phyloP scores from a whole-genome alignment of 2,329 filamentous ascomycete species.

The Ophiostoma sp. region DNA sequence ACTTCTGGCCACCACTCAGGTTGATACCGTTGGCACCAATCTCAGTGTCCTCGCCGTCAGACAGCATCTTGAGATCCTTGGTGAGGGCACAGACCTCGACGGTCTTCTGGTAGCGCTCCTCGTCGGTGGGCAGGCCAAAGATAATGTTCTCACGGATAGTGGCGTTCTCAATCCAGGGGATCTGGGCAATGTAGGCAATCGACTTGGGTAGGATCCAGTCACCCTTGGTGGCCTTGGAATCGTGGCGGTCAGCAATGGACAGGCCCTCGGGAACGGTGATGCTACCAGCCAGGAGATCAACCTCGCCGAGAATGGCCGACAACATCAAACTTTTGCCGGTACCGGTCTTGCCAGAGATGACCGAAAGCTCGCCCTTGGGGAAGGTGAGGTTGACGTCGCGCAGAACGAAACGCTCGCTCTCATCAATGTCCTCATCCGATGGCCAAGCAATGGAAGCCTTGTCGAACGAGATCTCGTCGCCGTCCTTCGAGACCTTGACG shows the following conservation, averaged over 20 bases:
- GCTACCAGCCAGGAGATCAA: conserved; percentile 64
- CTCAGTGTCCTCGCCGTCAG: conserved; percentile 75
- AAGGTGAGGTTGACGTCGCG: conserved; percentile 66
- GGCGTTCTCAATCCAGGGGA: conserved; percentile 83
- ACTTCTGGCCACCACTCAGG: conserved; percentile 79
- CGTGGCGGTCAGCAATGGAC: conserved; percentile 55
- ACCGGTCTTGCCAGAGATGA: conserved; percentile 76
- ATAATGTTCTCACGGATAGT: conserved; percentile 76
- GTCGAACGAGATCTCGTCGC: conserved; percentile 64
- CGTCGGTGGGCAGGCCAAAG: conserved; percentile 70
- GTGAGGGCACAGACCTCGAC: conserved; percentile 70
- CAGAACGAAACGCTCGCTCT: conserved; percentile 64
- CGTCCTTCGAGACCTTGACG: conserved; percentile 52
- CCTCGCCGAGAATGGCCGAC: conserved; percentile 72
- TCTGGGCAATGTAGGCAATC: conserved; percentile 75
- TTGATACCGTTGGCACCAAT: conserved; percentile 85
- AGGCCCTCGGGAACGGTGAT: conserved; percentile 58
- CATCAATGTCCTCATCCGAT: conserved; percentile 58
- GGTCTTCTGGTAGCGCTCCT: conserved; percentile 69
- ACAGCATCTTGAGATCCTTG: conserved; percentile 74
- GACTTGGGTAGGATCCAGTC: conserved; percentile 71
- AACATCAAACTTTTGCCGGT: conserved; percentile 76
- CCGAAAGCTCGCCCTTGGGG: conserved; percentile 66
- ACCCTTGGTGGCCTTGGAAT: conserved; percentile 59
- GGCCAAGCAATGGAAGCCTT: conserved; percentile 74